Base-by-base conservation (phyloP, 2,329 filamentous ascomycete genomes). In the Colletotrichum tropicicola region DNA sequence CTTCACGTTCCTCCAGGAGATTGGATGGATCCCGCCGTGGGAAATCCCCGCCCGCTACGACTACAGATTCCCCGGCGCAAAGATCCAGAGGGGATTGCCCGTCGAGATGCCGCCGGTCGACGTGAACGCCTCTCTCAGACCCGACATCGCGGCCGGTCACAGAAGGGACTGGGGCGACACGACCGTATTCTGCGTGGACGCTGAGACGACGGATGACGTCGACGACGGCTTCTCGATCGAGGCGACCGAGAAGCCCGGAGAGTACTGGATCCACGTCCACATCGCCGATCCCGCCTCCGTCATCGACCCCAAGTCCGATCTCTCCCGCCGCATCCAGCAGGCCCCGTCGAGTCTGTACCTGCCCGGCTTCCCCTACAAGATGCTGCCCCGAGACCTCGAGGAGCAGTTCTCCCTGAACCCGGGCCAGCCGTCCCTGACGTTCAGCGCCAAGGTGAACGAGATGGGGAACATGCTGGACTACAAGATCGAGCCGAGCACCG, bases 181-280 rank as follows among this genome's bases (percentile, higher is more conserved):
- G 21, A 85, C 83, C 0, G 85, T 92, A 2, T 94, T 89, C 73
- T 93, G 91, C 69, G 92, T 97, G 65, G 92, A 97, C 72, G 83
- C 86, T 27, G 81, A 83, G 19, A 78, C 77, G 35, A 91, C 93
- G 0, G 80, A 85, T 27, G 89, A 95, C 70, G 91, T 96, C 62
- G 92, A 97, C 69, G 92, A 97, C 73, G 92, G 90, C 1, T 78
- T 97, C 8, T 95, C 92, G 1, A 72, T 96, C 7, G 89, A 93
- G 72, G 74, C 77, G 47, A 85, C 89, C 1, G 77, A 81, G 4
- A 79, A 75, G 17, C 66, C 82, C 19, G 73, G 82, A 53, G 83
- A 91, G 68, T 88, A 87, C 71, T 96, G 92, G 92, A 80, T 95
- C 28, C 92, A 94, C 72, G 78, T 93, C 30, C 92, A 96, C 74